Base-by-base conservation (phyloP, 2,329 filamentous ascomycete genomes). In the Botrytis aclada region DNA sequence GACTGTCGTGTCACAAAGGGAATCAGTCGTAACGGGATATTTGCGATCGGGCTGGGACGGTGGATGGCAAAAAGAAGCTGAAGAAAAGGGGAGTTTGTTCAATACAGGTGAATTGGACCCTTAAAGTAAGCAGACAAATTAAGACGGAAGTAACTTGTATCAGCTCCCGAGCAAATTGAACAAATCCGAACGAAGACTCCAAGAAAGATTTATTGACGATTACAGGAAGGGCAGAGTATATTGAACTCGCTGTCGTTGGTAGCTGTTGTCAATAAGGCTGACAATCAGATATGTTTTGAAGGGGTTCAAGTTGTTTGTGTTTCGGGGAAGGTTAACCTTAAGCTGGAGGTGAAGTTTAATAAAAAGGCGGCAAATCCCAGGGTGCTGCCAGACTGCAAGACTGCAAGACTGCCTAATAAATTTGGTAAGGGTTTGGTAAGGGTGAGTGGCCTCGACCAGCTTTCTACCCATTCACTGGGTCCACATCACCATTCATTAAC, bases 211-310 rank as follows among this genome's bases (percentile, higher is more conserved):
- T 45, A 22, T 14, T 62, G 39, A 43, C 61, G 16, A 12, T n/a
- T 22, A 4, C 61, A 37, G 34, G 8, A 70, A 61, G 25, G 39
- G 25, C n/a, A 20, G 51, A 69, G 41, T 45, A 37, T 34, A 61
- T 61, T 70, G 37, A 70, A 8, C 25, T 34, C 37, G n/a, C 29
- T 41, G 58, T 64, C 47, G 65, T 56, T 16, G 60, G 37, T 32
- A 41, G n/a, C 47, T 32, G 65, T 56, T 69, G 65, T 56, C 65
- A 69, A 69, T 41, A 56, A 69, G 65, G 65, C 65, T 58, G 65
- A 69, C 65, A 43, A 69, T 56, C 47, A 32, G 65, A 58, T 41
- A 69, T 29, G 64, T 67, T 54, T 39, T 51, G 6, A 51, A 45
- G 51, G 63, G 45, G 63, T 66, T 66, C 63, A 51, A 29, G 16